phyloP scores from a whole-genome alignment of 257 asterid species.

The Rhazya stricta region DNA sequence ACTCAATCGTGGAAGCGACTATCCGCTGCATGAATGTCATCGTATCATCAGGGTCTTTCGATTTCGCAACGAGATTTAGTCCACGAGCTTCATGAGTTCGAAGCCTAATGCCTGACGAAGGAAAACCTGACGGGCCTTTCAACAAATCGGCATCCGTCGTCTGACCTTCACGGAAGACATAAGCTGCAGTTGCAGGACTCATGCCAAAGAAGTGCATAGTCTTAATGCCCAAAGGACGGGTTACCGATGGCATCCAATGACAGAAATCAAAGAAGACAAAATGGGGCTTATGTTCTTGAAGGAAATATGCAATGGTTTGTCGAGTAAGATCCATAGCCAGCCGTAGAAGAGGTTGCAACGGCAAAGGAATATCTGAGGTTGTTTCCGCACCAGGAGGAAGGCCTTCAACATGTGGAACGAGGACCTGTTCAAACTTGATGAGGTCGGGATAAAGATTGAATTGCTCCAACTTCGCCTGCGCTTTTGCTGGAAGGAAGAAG shows the following conservation, averaged over 20 bases:
- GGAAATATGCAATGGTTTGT: conserved; percentile 27
- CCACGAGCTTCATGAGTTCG: conserved; percentile 21
- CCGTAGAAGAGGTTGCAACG: conserved; percentile 20
- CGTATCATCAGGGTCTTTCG: conserved; percentile 4
- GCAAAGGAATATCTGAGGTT: conserved; percentile 38
- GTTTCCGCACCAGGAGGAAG: conserved; percentile 49
- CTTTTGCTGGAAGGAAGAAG: conserved; percentile 32
- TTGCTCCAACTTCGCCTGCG: conserved; percentile 17
- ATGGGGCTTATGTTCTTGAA: conserved; percentile 28
- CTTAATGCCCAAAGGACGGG: conserved; percentile 28
- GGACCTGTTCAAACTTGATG: conserved; percentile 32
- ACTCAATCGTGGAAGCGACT: neutral
- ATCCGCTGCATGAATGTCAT: conserved; percentile 16
- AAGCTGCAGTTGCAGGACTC: conserved; percentile 20
- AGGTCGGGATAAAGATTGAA: conserved; percentile 36
- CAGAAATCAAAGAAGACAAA: conserved; percentile 44
- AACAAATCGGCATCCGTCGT: conserved; percentile 14
- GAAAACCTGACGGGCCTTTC: conserved; percentile 21
- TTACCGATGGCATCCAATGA: conserved; percentile 48
- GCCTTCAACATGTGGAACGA: conserved; percentile 45
- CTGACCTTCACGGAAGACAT: conserved; percentile 10
- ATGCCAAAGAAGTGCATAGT: conserved; percentile 31
- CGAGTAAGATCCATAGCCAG: conserved; percentile 47
- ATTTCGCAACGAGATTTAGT: neutral
- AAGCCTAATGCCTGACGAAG: conserved; percentile 12